phyloP scores from a whole-genome alignment of 805 yeast species.

The Tetrapisispora nanseiensis region DNA sequence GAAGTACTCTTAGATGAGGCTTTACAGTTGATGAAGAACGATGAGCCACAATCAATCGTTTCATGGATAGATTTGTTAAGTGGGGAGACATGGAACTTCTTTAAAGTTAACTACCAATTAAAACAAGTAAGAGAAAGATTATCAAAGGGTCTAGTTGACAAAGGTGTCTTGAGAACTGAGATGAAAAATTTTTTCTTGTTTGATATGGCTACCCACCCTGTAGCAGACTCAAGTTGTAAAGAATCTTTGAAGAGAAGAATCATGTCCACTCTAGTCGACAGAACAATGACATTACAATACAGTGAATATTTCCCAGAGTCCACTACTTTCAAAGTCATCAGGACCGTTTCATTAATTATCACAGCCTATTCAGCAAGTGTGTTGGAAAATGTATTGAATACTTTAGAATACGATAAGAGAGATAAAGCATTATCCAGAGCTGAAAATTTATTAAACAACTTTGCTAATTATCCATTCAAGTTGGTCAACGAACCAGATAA shows the following conservation, averaged over 20 bases:
- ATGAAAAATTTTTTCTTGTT: conserved; percentile 87
- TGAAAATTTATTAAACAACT: conserved; percentile 80
- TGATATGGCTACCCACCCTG: conserved; percentile 98
- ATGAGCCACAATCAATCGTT: conserved; percentile 69
- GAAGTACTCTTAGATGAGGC: conserved; percentile 94
- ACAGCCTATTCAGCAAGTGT: conserved; percentile 96
- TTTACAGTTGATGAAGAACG: conserved; percentile 75
- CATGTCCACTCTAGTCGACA: conserved; percentile 55
- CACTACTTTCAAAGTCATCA: conserved; percentile 57
- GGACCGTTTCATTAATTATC: conserved; percentile 74
- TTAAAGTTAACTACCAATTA: conserved; percentile 89
- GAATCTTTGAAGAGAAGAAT: conserved; percentile 70
- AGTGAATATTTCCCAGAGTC: conserved; percentile 60
- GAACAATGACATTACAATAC: conserved; percentile 52
- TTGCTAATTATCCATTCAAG: conserved; percentile 76
- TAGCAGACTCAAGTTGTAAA: conserved; percentile 77
- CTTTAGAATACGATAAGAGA: conserved; percentile 74
- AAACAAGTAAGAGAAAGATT: conserved; percentile 95
- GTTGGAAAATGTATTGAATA: conserved; percentile 73
- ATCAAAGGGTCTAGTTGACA: conserved; percentile 94
- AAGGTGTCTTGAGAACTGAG: conserved; percentile 92
- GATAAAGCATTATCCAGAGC: conserved; percentile 90
- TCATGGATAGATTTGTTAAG: conserved; percentile 90
- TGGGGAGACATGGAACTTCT: conserved; percentile 95
- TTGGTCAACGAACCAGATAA: conserved; percentile 44